These are phyloP conservation scores for Leptodermis oblonga DNA, from an alignment of 257 asterid genomes.

Conservation along the genomic window DNA sequence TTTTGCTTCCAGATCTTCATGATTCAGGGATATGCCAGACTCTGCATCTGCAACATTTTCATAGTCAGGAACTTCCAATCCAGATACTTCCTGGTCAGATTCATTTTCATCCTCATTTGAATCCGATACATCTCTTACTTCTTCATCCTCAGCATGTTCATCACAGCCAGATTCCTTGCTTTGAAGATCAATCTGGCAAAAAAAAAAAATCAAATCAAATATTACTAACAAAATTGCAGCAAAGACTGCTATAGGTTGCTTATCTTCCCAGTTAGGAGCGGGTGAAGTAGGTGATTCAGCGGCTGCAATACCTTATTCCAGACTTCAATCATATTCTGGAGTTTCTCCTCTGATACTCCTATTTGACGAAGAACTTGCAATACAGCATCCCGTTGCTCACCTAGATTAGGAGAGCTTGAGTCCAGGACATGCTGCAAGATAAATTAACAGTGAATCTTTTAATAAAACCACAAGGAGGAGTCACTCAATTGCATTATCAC, in stretches of 20 bases:
- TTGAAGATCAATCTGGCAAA: conserved; percentile 64
- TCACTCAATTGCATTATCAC: neutral
- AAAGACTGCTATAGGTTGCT: neutral
- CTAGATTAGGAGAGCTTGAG: conserved; percentile 75
- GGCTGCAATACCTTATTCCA: conserved; percentile 67
- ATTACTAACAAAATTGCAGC: conserved; percentile 6
- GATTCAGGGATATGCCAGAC: conserved; percentile 25
- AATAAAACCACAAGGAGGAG: neutral
- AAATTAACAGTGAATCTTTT: neutral
- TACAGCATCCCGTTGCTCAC: conserved; percentile 71
- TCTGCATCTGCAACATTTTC: conserved; percentile 27
- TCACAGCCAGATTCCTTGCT: conserved; percentile 32
- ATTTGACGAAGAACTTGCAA: conserved; percentile 73
- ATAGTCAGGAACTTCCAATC: conserved; percentile 14
- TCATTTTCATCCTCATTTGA: conserved; percentile 35
- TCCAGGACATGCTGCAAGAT: conserved; percentile 85
- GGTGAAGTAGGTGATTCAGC: neutral
- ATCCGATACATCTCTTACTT: conserved; percentile 27
- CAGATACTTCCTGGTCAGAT: conserved; percentile 30
- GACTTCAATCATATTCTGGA: conserved; percentile 90
- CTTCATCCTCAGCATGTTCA: conserved; percentile 37
- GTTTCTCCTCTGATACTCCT: conserved; percentile 79
- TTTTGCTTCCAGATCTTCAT: conserved; percentile 26
- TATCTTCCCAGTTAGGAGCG: neutral
- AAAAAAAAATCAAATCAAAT: too few relatives aligned